Evolutionary conservation across 2,329 filamentous ascomycete genomes (phyloP).

Genomic region (Thelonectria blattea): DNA sequence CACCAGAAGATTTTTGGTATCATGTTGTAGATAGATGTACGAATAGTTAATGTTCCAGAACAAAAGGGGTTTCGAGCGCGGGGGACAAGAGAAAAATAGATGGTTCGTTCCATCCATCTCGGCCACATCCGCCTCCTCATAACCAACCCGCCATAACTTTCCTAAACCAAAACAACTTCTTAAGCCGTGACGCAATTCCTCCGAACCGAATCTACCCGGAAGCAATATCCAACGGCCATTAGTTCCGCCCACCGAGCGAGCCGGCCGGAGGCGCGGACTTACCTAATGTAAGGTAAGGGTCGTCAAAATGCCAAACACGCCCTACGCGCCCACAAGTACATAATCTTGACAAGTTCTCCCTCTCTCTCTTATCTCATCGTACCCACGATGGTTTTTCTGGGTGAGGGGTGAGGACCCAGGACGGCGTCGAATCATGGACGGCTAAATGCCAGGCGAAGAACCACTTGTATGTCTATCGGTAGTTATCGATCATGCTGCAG

Average conservation of each 20-base stretch:
- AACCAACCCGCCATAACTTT: not conserved
- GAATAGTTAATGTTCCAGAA: not conserved
- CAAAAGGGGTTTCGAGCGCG: not conserved
- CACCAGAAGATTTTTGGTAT: too few relatives aligned
- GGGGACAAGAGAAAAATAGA: not conserved
- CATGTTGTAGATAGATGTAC: too few relatives aligned
- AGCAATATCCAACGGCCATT: not conserved
- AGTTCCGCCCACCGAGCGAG: constrained; percentile 9
- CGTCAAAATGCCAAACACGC: constrained; percentile 12
- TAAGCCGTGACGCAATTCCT: not conserved
- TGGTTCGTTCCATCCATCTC: not conserved
- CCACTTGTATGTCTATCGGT: too few relatives aligned
- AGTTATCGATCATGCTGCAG: not conserved
- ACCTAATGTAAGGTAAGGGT: not conserved
- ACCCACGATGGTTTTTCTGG: not conserved
- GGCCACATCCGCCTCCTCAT: not conserved
- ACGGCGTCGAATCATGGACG: not conserved
- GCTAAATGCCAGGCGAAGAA: not conserved
- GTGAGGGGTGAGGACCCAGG: too few relatives aligned
- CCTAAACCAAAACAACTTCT: not conserved
- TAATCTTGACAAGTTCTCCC: not conserved
- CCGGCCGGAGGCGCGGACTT: not conserved
- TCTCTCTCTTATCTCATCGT: not conserved
- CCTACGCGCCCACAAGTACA: not conserved
- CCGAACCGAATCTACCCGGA: constrained; percentile 5